Base-by-base conservation (phyloP, 495 filamentous ascomycete species). In the Aspergillus nidulans region DNA sequence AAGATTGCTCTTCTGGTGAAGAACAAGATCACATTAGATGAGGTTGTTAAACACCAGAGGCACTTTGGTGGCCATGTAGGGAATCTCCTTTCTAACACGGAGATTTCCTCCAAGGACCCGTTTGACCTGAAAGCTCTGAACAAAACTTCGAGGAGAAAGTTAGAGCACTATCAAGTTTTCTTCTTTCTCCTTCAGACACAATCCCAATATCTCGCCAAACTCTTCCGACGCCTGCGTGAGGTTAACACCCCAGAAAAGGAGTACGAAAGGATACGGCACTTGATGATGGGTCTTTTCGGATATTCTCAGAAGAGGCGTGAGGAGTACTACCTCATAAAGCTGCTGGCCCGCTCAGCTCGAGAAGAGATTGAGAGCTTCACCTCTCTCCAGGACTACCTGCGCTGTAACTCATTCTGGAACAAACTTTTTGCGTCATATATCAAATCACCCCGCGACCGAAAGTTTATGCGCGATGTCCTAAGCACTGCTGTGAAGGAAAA, bases 111-210 rank as follows among this genome's bases (percentile, higher is more conserved):
- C 20, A 86, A 85, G 50, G 94, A 97, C 63, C 91, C 94, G 7
- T 96, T 95, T 66, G 94, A 97, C 63, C 82, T 97, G 40, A 97
- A 97, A 72, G 94, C 94, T 1, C 72, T 99, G 51, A 99, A 99
- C 76, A 96, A 97, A 69, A 90, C 88, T 52, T 97, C 92, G 7
- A 76, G 92, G 55, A 90, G 85, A 71, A 97, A 97, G 75, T 78
- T 99, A 4, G 92, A 97, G 57, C 89, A 90, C 43, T 99, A 99
- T 61, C 95, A 99, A 64, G 90, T 97, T 60, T 82, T 99, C 40
- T 99, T 99, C 74, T 97, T 97, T 75, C 87, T 92, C 50, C 83
- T 99, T 6, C 94, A 99, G 69, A 99, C 94, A 1, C 95, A 97
- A 58, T 89, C 94, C 15, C 89, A 94, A 52, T 99, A 99, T 65